A percentile compares a stretch with the other conserved stretches of the same genome.
Evolutionary conservation across 495 filamentous ascomycete genomes (phyloP).

Genomic region (Barbatosphaeria neglecta): DNA sequence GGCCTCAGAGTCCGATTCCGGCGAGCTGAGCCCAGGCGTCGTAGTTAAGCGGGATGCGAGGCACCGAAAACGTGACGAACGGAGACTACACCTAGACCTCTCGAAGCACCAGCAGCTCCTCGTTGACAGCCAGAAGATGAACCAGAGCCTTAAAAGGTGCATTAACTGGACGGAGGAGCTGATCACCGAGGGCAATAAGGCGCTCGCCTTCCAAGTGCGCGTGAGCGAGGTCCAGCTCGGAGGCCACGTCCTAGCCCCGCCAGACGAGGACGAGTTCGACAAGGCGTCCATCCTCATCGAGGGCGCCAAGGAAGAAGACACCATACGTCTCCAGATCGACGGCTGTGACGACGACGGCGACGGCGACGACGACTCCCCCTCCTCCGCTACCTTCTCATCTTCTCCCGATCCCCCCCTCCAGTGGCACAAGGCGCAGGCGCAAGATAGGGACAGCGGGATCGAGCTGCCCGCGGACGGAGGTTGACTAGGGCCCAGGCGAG

Average conservation of each 20-base stretch:
- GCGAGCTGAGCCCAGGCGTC: slow-evolving; percentile 31
- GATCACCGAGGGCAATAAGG: slow-evolving; percentile 76
- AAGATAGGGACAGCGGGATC: slow-evolving; percentile 45
- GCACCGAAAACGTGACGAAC: slow-evolving; percentile 55
- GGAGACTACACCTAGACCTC: slow-evolving; percentile 68
- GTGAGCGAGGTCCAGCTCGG: slow-evolving; percentile 70
- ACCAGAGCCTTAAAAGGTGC: slow-evolving; percentile 82
- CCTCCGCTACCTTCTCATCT: too few species aligned
- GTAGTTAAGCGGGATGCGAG: slow-evolving; percentile 30
- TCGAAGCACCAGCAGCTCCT: slow-evolving; percentile 80
- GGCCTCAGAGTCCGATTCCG: slow-evolving; percentile 30
- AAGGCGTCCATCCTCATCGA: slow-evolving; percentile 6
- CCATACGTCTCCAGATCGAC: slow-evolving; percentile 6
- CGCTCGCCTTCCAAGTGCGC: slow-evolving; percentile 67
- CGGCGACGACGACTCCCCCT: too few species aligned
- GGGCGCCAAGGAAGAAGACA: slow-evolving; percentile 11
- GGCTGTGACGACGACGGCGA: background rate
- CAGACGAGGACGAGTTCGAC: slow-evolving; percentile 46
- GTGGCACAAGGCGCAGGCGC: slow-evolving; percentile 22
- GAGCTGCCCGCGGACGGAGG: slow-evolving; percentile 28
- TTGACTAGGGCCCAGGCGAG: slow-evolving; percentile 8
- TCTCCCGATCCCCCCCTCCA: background rate
- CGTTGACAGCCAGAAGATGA: slow-evolving; percentile 82
- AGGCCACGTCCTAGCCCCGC: slow-evolving; percentile 63
- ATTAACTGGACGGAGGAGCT: slow-evolving; percentile 77